Percentiles rank a stretch among this genome's conserved stretches.
phyloP scores from a whole-genome alignment of 2,329 filamentous ascomycete genomes.

The Xylariaceae sp. region DNA sequence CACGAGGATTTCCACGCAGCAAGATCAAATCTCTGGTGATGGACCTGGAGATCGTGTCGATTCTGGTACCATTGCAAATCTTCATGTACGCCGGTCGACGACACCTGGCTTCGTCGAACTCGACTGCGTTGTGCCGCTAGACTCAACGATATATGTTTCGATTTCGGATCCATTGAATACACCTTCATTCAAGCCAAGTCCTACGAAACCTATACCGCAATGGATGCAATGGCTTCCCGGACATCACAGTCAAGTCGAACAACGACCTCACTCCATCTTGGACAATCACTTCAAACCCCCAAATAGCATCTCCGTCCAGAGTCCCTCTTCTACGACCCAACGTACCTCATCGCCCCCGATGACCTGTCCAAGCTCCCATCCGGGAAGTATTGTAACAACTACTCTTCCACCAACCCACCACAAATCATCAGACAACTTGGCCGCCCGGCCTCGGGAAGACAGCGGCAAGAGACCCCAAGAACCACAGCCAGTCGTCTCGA shows the following conservation, averaged over 20 bases:
- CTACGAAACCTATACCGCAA: slow-evolving; percentile 50
- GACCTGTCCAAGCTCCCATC: slow-evolving; percentile 16
- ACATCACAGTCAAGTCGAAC: slow-evolving; percentile 10
- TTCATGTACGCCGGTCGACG: slow-evolving; percentile 14
- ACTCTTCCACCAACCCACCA: not conserved
- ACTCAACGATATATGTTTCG: slow-evolving; percentile 47
- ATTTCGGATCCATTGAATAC: slow-evolving; percentile 48
- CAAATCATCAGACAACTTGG: not conserved
- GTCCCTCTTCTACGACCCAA: too few species aligned
- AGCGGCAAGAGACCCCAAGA: not conserved
- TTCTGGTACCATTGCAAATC: slow-evolving; percentile 10
- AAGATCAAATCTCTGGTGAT: slow-evolving; percentile 15
- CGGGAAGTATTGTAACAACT: not conserved
- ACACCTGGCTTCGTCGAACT: slow-evolving; percentile 8
- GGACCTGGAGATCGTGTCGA: slow-evolving; percentile 11
- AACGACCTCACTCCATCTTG: slow-evolving; percentile 25
- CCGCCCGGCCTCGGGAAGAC: not conserved
- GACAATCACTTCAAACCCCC: slow-evolving; percentile 22
- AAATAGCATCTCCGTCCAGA: not conserved
- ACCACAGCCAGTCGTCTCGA: not conserved
- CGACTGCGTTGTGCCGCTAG: slow-evolving; percentile 25
- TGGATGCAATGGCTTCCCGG: slow-evolving; percentile 41
- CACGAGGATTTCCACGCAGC: slow-evolving; percentile 8
- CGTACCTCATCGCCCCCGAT: not conserved
- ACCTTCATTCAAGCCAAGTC: slow-evolving; percentile 46